Conservation (phyloP, 345 rosid genomes). For the Sisymbrium irio region DNA sequence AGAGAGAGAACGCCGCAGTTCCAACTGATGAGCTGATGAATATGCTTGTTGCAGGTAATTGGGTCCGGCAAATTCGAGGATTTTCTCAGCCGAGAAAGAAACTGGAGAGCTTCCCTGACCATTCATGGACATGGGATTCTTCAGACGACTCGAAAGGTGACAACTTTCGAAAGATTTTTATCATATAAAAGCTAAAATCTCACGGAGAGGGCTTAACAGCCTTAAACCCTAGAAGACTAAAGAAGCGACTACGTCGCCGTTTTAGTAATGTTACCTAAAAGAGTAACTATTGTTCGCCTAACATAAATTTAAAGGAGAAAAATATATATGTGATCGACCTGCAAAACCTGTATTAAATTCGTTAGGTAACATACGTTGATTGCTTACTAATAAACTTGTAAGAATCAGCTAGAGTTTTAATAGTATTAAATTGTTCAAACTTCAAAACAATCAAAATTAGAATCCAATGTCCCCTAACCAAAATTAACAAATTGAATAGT, state of each 20-base stretch:
- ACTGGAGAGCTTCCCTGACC: conserved; percentile 36
- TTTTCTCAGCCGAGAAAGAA: conserved; percentile 36
- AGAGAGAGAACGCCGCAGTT: conserved; percentile 41
- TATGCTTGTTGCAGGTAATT: conserved; percentile 37
- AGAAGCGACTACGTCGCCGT: not conserved
- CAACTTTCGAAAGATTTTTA: not conserved
- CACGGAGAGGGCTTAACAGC: conserved; percentile 12
- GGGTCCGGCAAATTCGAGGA: conserved; percentile 26
- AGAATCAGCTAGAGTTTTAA: not conserved
- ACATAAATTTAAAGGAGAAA: not conserved
- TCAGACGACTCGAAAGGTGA: conserved; percentile 6
- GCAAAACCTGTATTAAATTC: conserved; percentile 20
- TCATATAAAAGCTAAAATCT: not conserved
- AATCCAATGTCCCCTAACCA: not conserved
- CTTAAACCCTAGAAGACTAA: conserved; percentile 33
- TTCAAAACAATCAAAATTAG: not conserved
- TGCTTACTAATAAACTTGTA: conserved; percentile 12
- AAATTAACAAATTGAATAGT: not conserved
- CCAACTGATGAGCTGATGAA: conserved; percentile 38
- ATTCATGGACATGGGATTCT: conserved; percentile 37
- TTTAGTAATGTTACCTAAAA: not conserved
- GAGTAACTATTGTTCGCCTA: no score
- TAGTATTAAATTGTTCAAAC: not conserved
- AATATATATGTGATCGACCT: not conserved
- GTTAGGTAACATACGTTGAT: conserved; percentile 20